phyloP scores from a whole-genome alignment of 768 basidiomycete genomes.

The Kwoniella newhampshirensis region DNA sequence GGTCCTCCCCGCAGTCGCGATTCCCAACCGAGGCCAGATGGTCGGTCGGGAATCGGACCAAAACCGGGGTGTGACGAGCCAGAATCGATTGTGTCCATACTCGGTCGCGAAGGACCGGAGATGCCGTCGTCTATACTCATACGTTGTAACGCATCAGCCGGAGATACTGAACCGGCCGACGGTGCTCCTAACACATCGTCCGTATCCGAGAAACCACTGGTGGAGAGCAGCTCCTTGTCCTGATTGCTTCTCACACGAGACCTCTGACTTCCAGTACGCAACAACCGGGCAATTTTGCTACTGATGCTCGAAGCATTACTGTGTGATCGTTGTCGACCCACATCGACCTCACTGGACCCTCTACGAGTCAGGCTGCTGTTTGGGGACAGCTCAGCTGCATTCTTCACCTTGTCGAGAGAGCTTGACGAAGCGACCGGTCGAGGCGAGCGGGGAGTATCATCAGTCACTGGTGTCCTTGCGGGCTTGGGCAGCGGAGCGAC shows the following conservation, averaged over 20 bases:
- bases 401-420: conserved; percentile 36
- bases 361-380: conserved; percentile 28
- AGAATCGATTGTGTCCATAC: conserved; percentile 29
- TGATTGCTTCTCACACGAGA: conserved; percentile 5
- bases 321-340: conserved; percentile 39
- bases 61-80: conserved; percentile 16
- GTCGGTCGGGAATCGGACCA: conserved; percentile 21
- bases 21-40: conserved; percentile 15
- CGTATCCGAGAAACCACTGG: conserved; percentile 10
- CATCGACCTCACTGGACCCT: conserved; percentile 35
- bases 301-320: conserved; percentile 46
- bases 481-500: conserved; percentile 7
- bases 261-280: conserved; percentile 38
- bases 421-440: conserved; percentile 29
- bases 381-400: conserved; percentile 26
- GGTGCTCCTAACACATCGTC: conserved; percentile 15
- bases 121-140: conserved; percentile 22
- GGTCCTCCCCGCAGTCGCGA: conserved; percentile 16
- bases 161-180: conserved; percentile 15
- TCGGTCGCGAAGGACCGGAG: conserved; percentile 3
- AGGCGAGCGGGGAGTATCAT: conserved; percentile 28
- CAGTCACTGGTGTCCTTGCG: conserved; percentile 12
- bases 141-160: conserved; percentile 13
- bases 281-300: conserved; percentile 38
- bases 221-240: conserved; percentile 14